Evolutionary conservation across 148 eudicot genomes (phyloP).

Genomic region (Rhododendron molle): DNA sequence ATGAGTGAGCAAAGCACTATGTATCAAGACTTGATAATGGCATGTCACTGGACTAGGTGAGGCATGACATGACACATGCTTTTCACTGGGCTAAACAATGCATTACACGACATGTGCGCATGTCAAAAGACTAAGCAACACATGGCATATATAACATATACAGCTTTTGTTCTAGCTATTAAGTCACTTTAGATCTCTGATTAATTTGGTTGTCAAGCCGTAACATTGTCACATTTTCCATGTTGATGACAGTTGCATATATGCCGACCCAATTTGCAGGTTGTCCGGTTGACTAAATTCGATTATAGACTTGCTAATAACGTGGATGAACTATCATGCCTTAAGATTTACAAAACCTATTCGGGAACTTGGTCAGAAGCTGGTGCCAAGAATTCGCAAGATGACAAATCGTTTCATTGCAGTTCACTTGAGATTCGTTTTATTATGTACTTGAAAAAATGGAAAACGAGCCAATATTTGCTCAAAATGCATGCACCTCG

Average conservation of each 20-base stretch:
- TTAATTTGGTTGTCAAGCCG: conserved; percentile 4
- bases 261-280: conserved; percentile 42
- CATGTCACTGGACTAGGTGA: no score
- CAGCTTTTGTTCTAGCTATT: no score
- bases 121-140: no score
- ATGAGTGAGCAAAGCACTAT: no score
- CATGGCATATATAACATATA: no score
- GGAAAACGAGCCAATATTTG: background rate
- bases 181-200: background rate
- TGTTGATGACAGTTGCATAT: conserved; percentile 3
- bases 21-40: no score
- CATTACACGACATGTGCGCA: no score
- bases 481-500: background rate
- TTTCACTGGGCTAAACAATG: no score
- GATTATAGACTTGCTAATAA: conserved; percentile 94
- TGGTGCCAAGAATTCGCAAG: conserved; percentile 64
- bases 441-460: background rate
- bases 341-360: conserved; percentile 83
- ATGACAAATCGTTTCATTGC: conserved; percentile 80
- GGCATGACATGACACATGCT: no score
- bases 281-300: conserved; percentile 87
- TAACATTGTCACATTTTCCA: background rate
- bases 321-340: conserved; percentile 80
- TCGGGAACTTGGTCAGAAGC: conserved; percentile 59
- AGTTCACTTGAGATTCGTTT: conserved; percentile 81